Percentiles rank a stretch among this genome's conserved stretches.
phyloP scores from a whole-genome alignment of 2,329 filamentous ascomycete genomes.

The Elsinoe fawcettii region DNA sequence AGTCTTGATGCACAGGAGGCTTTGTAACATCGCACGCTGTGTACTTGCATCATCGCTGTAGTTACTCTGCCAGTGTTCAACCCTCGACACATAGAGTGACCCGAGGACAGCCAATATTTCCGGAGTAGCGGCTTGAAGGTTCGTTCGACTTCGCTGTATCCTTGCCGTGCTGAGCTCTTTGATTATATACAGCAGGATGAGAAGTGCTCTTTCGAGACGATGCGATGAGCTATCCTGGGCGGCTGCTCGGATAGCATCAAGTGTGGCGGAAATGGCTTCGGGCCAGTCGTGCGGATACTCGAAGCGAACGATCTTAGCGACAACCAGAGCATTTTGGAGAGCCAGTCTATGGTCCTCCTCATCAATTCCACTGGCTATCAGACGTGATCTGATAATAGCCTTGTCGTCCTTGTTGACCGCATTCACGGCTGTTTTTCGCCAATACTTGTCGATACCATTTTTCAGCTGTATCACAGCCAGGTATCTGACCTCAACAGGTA shows the following conservation, averaged over 20 bases:
- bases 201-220: conserved; percentile 64
- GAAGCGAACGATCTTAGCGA: conserved; percentile 80
- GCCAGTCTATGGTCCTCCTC: conserved; percentile 71
- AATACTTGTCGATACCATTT: conserved; percentile 92
- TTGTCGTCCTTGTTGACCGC: conserved; percentile 64
- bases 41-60: conserved; percentile 46
- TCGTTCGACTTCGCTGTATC: conserved; percentile 64
- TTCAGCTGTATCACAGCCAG: conserved; percentile 91
- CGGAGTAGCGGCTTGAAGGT: conserved; percentile 68
- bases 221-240: conserved; percentile 40
- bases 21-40: conserved; percentile 63
- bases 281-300: conserved; percentile 86
- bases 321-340: conserved; percentile 77
- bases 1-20: conserved; percentile 68
- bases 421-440: conserved; percentile 72
- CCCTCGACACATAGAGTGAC: conserved; percentile 68
- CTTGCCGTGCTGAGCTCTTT: conserved; percentile 84
- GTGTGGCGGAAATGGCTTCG: conserved; percentile 45
- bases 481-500: conserved; percentile 73
- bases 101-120: conserved; percentile 76
- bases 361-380: conserved; percentile 68
- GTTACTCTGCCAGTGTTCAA: conserved; percentile 53
- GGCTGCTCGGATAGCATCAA: conserved; percentile 55
- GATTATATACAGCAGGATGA: conserved; percentile 74
- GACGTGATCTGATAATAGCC: conserved; percentile 60